Evolutionary conservation across 2,329 filamentous ascomycete genomes (phyloP), one percentile per base, ranked within the genome.

Genomic region (Aspergillus ibericus): DNA sequence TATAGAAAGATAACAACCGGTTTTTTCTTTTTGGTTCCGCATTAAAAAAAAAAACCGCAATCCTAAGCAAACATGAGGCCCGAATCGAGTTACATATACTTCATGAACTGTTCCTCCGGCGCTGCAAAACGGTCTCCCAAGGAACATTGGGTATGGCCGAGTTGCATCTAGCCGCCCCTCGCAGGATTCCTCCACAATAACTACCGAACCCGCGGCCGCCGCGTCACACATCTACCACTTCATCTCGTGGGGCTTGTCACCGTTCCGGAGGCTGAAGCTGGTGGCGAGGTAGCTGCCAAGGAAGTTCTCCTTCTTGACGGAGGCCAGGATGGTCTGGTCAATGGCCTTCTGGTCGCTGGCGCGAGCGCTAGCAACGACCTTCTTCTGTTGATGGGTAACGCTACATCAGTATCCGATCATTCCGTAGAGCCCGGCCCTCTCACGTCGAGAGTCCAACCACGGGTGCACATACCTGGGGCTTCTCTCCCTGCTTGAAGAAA

Each of bases 181-280:
- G 69, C 64, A 70, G 67, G 69, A 70, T 67, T 69, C 71, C 71
- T 72, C 72, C 70, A 72, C 71, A 72, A 69, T 69, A 71, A 72
- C 69, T 73, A 75, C 72, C 72, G 72, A 74, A 74, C 74, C 73
- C 71, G 68, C 72, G 71, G 72, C 73, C 68, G 68, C 70, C 68
- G 65, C 71, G 65, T 66, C 63, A 63, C 68, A 69, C 68, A 73
- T 87, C 83, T 97, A 99, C 88, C 93, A 99, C 84, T 91, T 91
- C 95, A 99, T 98, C 88, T 96, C 91, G 85, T 99, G 95, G 83
- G 95, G 95, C 89, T 93, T 93, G 87, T 99, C 93, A 78, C 95
- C 95, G 86, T 93, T 97, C 84, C 93, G 91, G 82, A 99, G 89
- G 88, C 91, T 96, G 91, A 99, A 99, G 79, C 89, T 92, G 82